Conservation (phyloP, 148 eudicot genomes). For the Heliamphora exappendiculata region DNA sequence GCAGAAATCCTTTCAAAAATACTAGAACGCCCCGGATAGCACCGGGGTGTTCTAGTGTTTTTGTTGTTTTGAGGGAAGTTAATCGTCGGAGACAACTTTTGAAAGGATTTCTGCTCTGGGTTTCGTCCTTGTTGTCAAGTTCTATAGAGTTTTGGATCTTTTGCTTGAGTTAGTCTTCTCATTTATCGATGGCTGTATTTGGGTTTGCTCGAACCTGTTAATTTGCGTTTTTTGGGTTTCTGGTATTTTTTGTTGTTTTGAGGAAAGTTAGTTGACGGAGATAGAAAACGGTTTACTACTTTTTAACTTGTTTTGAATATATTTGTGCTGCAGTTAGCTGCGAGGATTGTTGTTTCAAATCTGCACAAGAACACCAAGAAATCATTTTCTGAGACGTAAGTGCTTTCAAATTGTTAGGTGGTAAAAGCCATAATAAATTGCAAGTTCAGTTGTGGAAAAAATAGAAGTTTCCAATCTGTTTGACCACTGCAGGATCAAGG, state of each 20-base stretch:
- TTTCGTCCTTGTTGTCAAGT: too few relatives aligned
- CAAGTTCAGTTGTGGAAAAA: not conserved
- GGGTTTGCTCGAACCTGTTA: too few relatives aligned
- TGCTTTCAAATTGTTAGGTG: not conserved
- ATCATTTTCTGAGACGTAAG: conserved; percentile 89
- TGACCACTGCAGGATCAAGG: conserved; percentile 47
- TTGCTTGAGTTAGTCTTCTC: too few relatives aligned
- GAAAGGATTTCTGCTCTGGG: too few relatives aligned
- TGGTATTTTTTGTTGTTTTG: not conserved
- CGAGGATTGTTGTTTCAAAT: conserved; percentile 84
- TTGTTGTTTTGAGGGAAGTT: not conserved
- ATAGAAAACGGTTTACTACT: not conserved
- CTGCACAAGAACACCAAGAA: conserved; percentile 86
- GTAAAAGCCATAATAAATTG: not conserved
- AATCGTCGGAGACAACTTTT: not conserved
- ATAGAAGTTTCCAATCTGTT: not conserved
- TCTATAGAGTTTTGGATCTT: too few relatives aligned
- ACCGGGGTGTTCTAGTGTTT: too few relatives aligned
- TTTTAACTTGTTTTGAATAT: not conserved
- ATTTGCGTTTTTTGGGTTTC: too few relatives aligned
- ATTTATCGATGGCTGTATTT: too few relatives aligned
- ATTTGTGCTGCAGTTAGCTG: conserved; percentile 60
- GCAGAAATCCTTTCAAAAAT: too few relatives aligned
- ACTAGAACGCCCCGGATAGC: too few relatives aligned
- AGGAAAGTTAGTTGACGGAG: not conserved